phyloP scores from a whole-genome alignment of 1,284 basidiomycete genomes.

The Pterula multifida region DNA sequence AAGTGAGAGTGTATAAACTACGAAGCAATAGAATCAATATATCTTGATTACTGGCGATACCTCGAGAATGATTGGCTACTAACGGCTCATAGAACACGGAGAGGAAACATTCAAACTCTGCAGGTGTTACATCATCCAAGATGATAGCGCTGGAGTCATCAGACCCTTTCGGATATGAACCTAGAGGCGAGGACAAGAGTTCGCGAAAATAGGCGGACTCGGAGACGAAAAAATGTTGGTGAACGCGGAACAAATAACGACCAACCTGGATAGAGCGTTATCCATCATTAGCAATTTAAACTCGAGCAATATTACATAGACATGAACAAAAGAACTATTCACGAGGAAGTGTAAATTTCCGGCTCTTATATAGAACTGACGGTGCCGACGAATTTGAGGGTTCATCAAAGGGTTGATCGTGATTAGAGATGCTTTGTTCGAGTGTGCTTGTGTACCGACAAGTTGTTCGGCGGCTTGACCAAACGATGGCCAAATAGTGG shows the following conservation, averaged over 20 bases:
- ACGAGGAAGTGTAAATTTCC: slow-evolving; percentile 46
- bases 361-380: slow-evolving; percentile 38
- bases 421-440: not conserved
- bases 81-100: slow-evolving; percentile 61
- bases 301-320: slow-evolving; percentile 4
- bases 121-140: slow-evolving; percentile 29
- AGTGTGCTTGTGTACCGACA: not conserved
- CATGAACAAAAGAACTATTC: slow-evolving; percentile 15
- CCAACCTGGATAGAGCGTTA: slow-evolving; percentile 24
- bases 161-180: slow-evolving; percentile 26
- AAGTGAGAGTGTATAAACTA: slow-evolving; percentile 43
- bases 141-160: slow-evolving; percentile 28
- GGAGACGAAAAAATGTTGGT: slow-evolving; percentile 46
- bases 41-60: not conserved
- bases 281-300: slow-evolving; percentile 9
- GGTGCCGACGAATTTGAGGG: slow-evolving; percentile 16
- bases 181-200: slow-evolving; percentile 21
- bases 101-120: slow-evolving; percentile 41
- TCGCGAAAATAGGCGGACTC: slow-evolving; percentile 43
- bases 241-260: slow-evolving; percentile 32
- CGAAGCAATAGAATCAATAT: not conserved
- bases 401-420: slow-evolving; percentile 5
- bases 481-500: not conserved
- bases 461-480: slow-evolving; percentile 1
- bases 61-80: slow-evolving; percentile 14